Percentiles rank a stretch among this genome's conserved stretches.
Conservation (phyloP, 371 early-diverging fungal genomes). For the Saksenaea vasiformis region DNA sequence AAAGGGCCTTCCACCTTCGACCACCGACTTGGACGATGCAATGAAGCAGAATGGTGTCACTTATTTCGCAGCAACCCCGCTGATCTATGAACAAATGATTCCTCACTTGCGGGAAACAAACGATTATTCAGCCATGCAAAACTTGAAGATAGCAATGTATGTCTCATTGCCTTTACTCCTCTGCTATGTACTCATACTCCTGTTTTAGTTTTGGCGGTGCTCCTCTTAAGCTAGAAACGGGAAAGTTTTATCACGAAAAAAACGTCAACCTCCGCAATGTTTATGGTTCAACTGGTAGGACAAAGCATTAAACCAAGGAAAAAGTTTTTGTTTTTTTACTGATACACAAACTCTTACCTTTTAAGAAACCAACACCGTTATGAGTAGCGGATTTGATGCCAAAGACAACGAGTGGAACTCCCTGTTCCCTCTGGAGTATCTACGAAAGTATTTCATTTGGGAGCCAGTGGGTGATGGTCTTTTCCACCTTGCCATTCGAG, state of each 20-base stretch:
- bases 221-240: background rate
- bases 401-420: conserved; percentile 4
- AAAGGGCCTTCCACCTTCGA: conserved; percentile 5
- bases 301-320: background rate
- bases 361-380: background rate
- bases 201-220: conserved; percentile 18
- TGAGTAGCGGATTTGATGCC: background rate
- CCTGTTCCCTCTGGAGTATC: background rate
- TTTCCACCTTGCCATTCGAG: conserved; percentile 14
- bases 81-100: conserved; percentile 8
- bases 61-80: background rate
- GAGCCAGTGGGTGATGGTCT: conserved; percentile 11
- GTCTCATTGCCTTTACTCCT: background rate
- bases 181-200: background rate
- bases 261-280: conserved; percentile 11
- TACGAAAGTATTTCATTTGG: background rate
- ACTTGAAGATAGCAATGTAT: conserved; percentile 5
- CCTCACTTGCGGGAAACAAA: conserved; percentile 11
- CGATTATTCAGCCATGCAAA: background rate
- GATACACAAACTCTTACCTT: background rate
- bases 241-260: conserved; percentile 3
- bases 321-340: background rate
- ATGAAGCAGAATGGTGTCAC: background rate
- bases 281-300: conserved; percentile 21
- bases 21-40: background rate